Conservation (phyloP, 75 land plant species). For the Pinus tabuliformis region DNA sequence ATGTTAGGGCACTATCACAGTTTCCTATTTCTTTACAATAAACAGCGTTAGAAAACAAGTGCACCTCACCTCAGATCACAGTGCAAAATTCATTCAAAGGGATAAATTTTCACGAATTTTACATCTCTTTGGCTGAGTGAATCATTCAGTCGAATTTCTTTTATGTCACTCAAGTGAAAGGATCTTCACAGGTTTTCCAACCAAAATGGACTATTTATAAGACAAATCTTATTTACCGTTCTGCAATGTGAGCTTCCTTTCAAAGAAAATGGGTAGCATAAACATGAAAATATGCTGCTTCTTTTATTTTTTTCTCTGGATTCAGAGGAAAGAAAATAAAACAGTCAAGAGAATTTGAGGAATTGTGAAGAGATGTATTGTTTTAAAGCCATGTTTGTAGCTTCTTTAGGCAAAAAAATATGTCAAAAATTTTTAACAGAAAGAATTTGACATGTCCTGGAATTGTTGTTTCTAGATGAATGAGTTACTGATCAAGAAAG, state of each 20-base stretch:
- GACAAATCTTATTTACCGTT: background rate
- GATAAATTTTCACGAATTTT: background rate
- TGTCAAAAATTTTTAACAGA: background rate
- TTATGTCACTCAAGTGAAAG: background rate
- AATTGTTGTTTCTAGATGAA: no score
- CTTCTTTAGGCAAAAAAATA: background rate
- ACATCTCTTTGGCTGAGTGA: background rate
- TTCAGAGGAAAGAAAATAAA: background rate
- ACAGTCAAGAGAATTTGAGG: background rate
- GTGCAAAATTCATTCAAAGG: background rate
- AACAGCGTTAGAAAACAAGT: background rate
- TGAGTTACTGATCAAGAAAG: no score
- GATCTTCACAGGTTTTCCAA: background rate
- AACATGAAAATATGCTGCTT: background rate
- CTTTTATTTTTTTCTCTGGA: background rate
- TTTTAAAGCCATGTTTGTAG: background rate
- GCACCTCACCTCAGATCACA: background rate
- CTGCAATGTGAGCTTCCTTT: slow-evolving; percentile 3
- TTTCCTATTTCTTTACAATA: background rate
- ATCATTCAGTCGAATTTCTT: background rate
- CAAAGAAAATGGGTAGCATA: background rate
- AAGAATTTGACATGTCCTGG: no score
- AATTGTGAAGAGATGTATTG: background rate
- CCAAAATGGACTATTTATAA: background rate
- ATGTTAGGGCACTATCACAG: background rate